Conservation (phyloP, 805 yeast species). For the Starmerella ratchasimensis region DNA sequence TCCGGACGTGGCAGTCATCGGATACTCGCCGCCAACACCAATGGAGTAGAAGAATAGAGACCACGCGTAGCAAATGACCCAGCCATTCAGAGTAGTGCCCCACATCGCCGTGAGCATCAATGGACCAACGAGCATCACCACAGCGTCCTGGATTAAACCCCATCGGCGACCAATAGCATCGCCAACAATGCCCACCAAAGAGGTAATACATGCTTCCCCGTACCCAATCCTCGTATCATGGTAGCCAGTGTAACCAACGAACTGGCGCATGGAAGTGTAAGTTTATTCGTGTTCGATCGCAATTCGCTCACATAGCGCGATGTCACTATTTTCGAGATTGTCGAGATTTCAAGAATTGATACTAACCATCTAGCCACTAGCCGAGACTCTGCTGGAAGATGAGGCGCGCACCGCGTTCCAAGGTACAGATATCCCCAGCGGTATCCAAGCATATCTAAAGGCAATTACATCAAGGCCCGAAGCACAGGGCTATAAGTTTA, state of each 20-base stretch:
- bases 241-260: constrained; percentile 12
- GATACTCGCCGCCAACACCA: constrained; percentile 59
- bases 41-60: constrained; percentile 36
- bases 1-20: constrained; percentile 48
- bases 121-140: constrained; percentile 44
- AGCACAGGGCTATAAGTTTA: constrained; percentile 16
- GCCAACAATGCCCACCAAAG: constrained; percentile 38
- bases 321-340: not conserved
- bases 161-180: constrained; percentile 49
- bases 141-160: constrained; percentile 45
- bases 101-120: constrained; percentile 46
- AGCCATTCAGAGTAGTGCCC: constrained; percentile 40
- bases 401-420: constrained; percentile 9
- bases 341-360: not conserved
- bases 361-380: constrained; percentile 10
- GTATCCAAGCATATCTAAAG: constrained; percentile 7
- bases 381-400: constrained; percentile 9
- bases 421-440: constrained; percentile 2
- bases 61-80: constrained; percentile 39
- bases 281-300: not conserved
- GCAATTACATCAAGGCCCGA: constrained; percentile 12
- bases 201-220: not conserved
- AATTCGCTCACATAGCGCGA: not conserved
- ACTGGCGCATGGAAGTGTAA: constrained; percentile 4
- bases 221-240: not conserved